Evolutionary conservation across 2,329 filamentous ascomycete genomes (phyloP).

Genomic region (Colletotrichum lupini): DNA sequence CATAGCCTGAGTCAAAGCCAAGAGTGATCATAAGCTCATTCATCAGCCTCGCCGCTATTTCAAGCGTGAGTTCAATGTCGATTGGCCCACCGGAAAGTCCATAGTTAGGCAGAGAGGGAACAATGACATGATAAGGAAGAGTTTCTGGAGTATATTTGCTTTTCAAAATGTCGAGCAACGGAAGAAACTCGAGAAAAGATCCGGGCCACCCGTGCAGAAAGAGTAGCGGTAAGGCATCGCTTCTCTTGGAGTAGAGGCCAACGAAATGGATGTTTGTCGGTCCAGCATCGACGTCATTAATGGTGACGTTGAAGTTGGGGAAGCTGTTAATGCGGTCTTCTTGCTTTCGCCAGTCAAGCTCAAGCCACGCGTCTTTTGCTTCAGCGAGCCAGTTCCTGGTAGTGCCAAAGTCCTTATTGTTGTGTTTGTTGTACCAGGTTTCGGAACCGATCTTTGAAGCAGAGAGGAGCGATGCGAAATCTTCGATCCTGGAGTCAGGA

Average conservation of each 20-base stretch:
- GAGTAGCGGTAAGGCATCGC: conserved; percentile 60
- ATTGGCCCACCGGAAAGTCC: conserved; percentile 53
- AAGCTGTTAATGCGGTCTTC: conserved; percentile 55
- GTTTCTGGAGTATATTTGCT: conserved; percentile 58
- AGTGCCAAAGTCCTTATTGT: too few relatives aligned
- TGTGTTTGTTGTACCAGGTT: too few relatives aligned
- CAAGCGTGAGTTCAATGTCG: conserved; percentile 36
- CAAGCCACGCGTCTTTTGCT: too few relatives aligned
- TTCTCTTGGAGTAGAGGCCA: conserved; percentile 62
- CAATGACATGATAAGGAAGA: conserved; percentile 68
- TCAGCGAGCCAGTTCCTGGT: too few relatives aligned
- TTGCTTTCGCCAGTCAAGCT: conserved; percentile 56
- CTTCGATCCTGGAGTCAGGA: too few relatives aligned
- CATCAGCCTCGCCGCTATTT: conserved; percentile 52
- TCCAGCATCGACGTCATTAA: conserved; percentile 51
- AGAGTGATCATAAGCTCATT: conserved; percentile 63
- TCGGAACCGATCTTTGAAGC: too few relatives aligned
- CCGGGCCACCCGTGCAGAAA: conserved; percentile 66
- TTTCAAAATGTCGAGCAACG: conserved; percentile 56
- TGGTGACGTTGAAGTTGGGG: conserved; percentile 56
- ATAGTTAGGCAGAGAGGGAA: conserved; percentile 66
- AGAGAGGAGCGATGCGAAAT: too few relatives aligned
- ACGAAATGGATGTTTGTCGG: conserved; percentile 61
- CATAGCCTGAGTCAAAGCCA: conserved; percentile 62
- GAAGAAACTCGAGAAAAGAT: conserved; percentile 65